Evolutionary conservation across 1,284 basidiomycete species (phyloP).

Genomic region (Pyrrhoderma lamaoense): DNA sequence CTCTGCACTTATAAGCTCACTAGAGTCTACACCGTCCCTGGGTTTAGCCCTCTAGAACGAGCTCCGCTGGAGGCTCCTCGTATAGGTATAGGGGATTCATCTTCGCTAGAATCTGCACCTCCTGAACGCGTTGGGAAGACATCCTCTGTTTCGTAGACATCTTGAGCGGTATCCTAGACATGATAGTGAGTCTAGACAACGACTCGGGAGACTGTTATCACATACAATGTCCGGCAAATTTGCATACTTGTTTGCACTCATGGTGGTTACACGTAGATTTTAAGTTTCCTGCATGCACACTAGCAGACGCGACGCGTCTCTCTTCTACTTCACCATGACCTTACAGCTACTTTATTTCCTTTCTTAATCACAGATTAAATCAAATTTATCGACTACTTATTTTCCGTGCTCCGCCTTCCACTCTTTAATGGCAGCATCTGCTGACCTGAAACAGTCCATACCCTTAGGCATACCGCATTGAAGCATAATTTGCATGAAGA

Average conservation of each 20-base stretch:
- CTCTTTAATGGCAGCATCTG: conserved; percentile 7
- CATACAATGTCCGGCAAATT: conserved; percentile 86
- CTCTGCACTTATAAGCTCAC: conserved; percentile 42
- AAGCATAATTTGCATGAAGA: conserved; percentile 9
- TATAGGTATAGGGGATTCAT: conserved; percentile 42
- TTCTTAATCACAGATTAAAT: background rate
- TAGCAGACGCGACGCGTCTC: too few species aligned
- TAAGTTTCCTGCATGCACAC: too few species aligned
- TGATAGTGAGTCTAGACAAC: too few species aligned
- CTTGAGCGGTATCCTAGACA: conserved; percentile 77
- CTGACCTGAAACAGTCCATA: conserved; percentile 10
- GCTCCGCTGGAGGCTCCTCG: conserved; percentile 26
- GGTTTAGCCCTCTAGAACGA: conserved; percentile 29
- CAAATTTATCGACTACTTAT: background rate
- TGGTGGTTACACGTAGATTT: conserved; percentile 23
- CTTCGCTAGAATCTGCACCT: conserved; percentile 58
- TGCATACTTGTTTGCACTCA: conserved; percentile 78
- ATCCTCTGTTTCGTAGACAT: conserved; percentile 90
- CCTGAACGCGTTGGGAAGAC: conserved; percentile 45
- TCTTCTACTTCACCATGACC: background rate
- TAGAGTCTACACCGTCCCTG: conserved; percentile 45
- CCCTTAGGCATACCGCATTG: conserved; percentile 11
- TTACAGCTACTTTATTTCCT: background rate
- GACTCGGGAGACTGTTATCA: too few species aligned
- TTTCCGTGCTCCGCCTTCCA: conserved; percentile 10